Evolutionary conservation across 148 eudicot species (phyloP), one percentile per base, ranked within the genome.

Genomic region (Chenopodium formosanum): DNA sequence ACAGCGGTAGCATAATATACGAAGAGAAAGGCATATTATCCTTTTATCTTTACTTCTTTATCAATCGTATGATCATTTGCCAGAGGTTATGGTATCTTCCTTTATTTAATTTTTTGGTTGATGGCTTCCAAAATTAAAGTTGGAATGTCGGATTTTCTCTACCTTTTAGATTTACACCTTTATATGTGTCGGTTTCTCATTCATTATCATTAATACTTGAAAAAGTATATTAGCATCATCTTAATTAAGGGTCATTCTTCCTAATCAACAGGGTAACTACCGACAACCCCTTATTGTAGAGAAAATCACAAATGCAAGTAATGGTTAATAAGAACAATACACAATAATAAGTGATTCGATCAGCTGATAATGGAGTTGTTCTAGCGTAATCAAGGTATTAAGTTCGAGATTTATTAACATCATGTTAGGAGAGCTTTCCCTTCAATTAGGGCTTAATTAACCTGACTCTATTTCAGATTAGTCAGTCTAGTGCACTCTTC

Each of bases 101-200:
- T 65, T 63, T 77, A 31, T 46, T 63, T 77, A 31, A 11, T 25
- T 77, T 34, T 40, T 40, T 40, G 44, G 16, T 62, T 67, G 25
- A 77, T 63, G 48, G 62, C 17, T 12, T 56, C 62, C 22, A 17
- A 56, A 17, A 17, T 4, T 9, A 64, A 77, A 77, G 70, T 63
- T 77, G 79, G 46, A 40, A 29, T 64, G 79, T 77, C 53, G 17
- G 44, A n/a, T 56, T 60, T 40, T 31, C 40, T 29, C 34, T 60
- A 14, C 37, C 58, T 32, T 44, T 77, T 23, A 23, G 22, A 20
- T 27, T 29, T 27, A 29, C 10, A 67, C 58, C 52, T 77, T 64
- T 77, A 7, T 64, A 77, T 64, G 80, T 77, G 80, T 69, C 80
- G 50, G 11, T 25, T 16, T 44, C 80, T 65, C 16, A 65, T 65